Percentiles rank a stretch among this genome's conserved stretches.
These are phyloP conservation scores for Farysia itapuensis DNA, from an alignment of 1,284 basidiomycete genomes.

Conservation along the genomic window DNA sequence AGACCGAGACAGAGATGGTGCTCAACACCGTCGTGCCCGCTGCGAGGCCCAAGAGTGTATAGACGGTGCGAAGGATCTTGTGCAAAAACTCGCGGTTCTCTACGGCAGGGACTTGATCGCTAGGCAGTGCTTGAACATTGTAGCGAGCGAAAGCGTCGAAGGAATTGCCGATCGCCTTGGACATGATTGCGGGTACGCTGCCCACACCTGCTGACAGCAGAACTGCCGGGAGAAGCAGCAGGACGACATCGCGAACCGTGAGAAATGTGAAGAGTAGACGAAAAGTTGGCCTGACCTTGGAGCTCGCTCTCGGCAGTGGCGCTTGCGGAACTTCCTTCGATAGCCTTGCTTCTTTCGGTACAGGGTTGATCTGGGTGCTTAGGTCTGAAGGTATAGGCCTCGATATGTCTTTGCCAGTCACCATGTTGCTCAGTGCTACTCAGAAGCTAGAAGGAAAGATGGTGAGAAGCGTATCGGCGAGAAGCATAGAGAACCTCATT, in stretches of 20 bases:
- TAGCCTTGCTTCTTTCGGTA: too few relatives aligned
- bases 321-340: too few relatives aligned
- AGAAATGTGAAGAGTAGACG: constrained; percentile 43
- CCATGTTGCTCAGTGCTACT: too few relatives aligned
- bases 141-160: constrained; percentile 75
- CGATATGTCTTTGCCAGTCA: too few relatives aligned
- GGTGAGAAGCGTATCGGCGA: too few relatives aligned
- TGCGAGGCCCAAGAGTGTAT: constrained; percentile 75
- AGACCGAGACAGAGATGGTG: constrained; percentile 74
- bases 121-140: constrained; percentile 63
- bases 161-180: constrained; percentile 78
- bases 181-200: constrained; percentile 88
- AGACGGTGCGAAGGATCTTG: constrained; percentile 63
- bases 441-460: too few relatives aligned
- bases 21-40: constrained; percentile 72
- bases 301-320: not conserved
- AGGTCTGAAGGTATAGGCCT: too few relatives aligned
- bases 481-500: too few relatives aligned
- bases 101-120: constrained; percentile 61
- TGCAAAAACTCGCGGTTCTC: constrained; percentile 66
- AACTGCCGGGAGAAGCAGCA: constrained; percentile 70
- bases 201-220: constrained; percentile 72
- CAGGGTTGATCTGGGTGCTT: too few relatives aligned
- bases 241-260: constrained; percentile 17
- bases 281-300: constrained; percentile 21